Conservation (phyloP, 768 basidiomycete genomes). For the Bullera alba region DNA sequence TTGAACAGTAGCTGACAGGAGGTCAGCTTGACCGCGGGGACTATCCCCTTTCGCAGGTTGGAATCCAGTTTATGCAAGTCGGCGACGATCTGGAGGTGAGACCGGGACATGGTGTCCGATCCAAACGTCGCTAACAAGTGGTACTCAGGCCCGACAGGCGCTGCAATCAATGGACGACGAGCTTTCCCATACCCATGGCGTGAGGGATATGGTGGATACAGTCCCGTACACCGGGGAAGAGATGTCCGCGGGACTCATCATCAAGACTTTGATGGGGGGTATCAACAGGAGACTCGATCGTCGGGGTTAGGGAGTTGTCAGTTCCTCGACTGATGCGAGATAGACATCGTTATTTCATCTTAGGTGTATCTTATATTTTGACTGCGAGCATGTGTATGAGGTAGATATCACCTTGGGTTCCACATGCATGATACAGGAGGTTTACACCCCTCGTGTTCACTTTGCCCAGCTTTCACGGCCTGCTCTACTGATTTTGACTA, state of each 20-base stretch:
- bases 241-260: conserved; percentile 52
- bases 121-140: not conserved
- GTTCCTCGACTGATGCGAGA: too few species aligned
- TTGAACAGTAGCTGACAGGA: not conserved
- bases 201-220: conserved; percentile 66
- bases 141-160: conserved; percentile 45
- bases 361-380: too few species aligned
- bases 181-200: conserved; percentile 47
- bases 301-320: too few species aligned
- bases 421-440: too few species aligned
- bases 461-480: too few species aligned
- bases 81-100: conserved; percentile 48
- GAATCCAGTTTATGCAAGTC: conserved; percentile 67
- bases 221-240: conserved; percentile 52
- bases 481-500: too few species aligned
- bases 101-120: not conserved
- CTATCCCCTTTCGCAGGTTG: conserved; percentile 57
- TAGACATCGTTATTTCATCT: too few species aligned
- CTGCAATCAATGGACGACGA: conserved; percentile 59
- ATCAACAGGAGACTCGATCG: conserved; percentile 59
- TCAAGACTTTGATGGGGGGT: conserved; percentile 62
- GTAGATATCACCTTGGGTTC: too few species aligned
- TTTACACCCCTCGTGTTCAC: too few species aligned
- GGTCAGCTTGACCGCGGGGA: conserved; percentile 51
- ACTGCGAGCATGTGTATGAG: too few species aligned